Evolutionary conservation across 75 land plant genomes (phyloP), one percentile per base, ranked within the genome.

Genomic region (Sequoia sempervirens): DNA sequence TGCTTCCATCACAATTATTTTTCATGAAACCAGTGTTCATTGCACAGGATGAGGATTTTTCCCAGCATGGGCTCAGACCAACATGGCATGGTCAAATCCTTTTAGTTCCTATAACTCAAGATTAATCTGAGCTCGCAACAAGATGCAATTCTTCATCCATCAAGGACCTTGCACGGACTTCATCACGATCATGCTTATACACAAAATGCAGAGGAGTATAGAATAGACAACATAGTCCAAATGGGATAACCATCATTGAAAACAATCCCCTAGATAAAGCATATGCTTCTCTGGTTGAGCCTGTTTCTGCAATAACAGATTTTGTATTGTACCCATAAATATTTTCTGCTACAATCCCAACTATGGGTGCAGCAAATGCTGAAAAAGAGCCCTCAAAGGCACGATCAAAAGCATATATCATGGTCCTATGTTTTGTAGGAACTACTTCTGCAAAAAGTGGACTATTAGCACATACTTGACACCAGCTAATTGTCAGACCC

Each of bases 391-490:
- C 98, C 80, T 97, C 99, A 76, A 97, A 93, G 3, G 98, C 98
- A 38, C 98, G 92, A 73, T 97, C 99, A 84, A 96, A 97, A 40
- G 99, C 96, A 79, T 97, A 97, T 0, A 97, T 93, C 91, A 96
- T 96, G n/a, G 99, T 97, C 47, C 99, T 88, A 81, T 97, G 94
- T 54, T 91, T 93, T 28, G 87, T 84, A 23, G 96, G 99, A n/a
- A 97, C 99, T 5, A 97, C 92, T 46, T 96, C 98, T 15, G 99
- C 99, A 84, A 94, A 97, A 80, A 97, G 93, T 82, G 99, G 99
- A 74, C 86, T 95, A 78, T 96, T 96, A 20, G 92, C 94, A 81
- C 96, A 96, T n/a, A 92, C 89, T 82, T 87, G 94, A 80, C 92
- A 91, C 99, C 99, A 97, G 84, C 99, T 97, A 82, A 97, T 94